phyloP scores from a whole-genome alignment of 2,329 filamentous ascomycete genomes.

The Neospermospora avenae region DNA sequence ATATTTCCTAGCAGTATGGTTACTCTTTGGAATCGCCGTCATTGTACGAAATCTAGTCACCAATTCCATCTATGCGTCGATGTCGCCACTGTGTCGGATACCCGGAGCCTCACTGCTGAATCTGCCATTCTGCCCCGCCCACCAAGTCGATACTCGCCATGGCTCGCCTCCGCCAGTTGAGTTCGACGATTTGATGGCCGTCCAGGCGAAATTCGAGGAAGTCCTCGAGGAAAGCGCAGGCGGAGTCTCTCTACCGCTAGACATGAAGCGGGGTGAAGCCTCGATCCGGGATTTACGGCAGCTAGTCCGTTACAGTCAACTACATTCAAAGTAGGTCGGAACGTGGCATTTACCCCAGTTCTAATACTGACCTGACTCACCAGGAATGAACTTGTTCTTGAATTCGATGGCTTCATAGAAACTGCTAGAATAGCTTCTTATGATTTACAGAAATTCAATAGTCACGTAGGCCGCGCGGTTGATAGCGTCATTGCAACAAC shows the following conservation, averaged over 20 bases:
- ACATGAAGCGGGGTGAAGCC: constrained; percentile 75
- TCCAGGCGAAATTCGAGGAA: constrained; percentile 74
- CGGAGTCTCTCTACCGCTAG: constrained; percentile 65
- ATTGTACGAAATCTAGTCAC: constrained; percentile 61
- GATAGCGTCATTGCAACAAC: constrained; percentile 74
- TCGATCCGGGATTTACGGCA: constrained; percentile 72
- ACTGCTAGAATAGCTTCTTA: constrained; percentile 61
- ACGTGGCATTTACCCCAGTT: too few species aligned
- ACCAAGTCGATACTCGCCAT: constrained; percentile 26
- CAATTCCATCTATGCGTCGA: constrained; percentile 54
- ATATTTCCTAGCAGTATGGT: constrained; percentile 57
- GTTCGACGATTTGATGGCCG: constrained; percentile 71
- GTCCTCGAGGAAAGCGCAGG: constrained; percentile 66
- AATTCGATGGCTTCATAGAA: constrained; percentile 74
- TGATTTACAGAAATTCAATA: constrained; percentile 73
- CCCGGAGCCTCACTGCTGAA: constrained; percentile 60
- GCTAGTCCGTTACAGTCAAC: constrained; percentile 65
- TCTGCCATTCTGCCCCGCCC: constrained; percentile 59
- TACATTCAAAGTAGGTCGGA: constrained; percentile 52
- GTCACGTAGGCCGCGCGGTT: constrained; percentile 68
- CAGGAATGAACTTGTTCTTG: constrained; percentile 67
- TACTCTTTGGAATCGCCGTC: constrained; percentile 56
- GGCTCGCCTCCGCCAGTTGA: constrained; percentile 41
- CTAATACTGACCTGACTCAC: too few species aligned
- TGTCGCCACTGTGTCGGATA: constrained; percentile 68